Evolutionary conservation across 805 yeast species (phyloP), one percentile per base, ranked within the genome.

Genomic region (Candida xyloterini): DNA sequence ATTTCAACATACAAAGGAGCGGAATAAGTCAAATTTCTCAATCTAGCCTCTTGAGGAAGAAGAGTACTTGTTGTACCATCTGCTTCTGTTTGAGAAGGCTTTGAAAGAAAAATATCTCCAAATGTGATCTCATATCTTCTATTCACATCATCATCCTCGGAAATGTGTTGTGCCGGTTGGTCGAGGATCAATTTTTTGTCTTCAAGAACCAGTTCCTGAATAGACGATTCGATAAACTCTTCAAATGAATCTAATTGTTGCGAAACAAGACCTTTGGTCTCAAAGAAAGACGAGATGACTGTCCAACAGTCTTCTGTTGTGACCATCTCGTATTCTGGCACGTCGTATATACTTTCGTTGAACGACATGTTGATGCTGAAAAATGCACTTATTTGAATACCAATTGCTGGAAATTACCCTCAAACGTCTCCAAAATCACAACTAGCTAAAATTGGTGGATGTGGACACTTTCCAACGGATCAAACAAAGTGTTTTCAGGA

Each of bases 251-350:
- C 99, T 58, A 93, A 74, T 72, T 93, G 99, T 68, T 93, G 99
- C 16, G 98, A 89, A 21, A 93, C 99, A 52, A 93, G 75, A 45
- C 99, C 99, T 61, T 90, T 91, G 59, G 90, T 95, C 67, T 84
- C 88, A 74, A 93, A 93, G 66, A 93, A 93, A 13, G 98, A 79
- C 21, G 96, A 84, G 52, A 93, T 93, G 47, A 93, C 98, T 23
- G 95, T 83, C 99, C 99, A 93, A 67, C 99, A 93, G 73, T 93
- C 99, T 70, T 93, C 99, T 21, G 96, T 86, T 23, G 98, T 89
- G 68, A 93, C 87, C 57, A 82, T 77, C 48, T 74, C 81, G 52
- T 83, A 90, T 60, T 80, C 57, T 32, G 50, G 55, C 30, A 57
- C 50, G 33, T 50, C 56, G 35, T 58, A 58, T 33, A 51, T 47